Conservation (phyloP, 2,329 filamentous ascomycete species). For the Fusarium devonianum region DNA sequence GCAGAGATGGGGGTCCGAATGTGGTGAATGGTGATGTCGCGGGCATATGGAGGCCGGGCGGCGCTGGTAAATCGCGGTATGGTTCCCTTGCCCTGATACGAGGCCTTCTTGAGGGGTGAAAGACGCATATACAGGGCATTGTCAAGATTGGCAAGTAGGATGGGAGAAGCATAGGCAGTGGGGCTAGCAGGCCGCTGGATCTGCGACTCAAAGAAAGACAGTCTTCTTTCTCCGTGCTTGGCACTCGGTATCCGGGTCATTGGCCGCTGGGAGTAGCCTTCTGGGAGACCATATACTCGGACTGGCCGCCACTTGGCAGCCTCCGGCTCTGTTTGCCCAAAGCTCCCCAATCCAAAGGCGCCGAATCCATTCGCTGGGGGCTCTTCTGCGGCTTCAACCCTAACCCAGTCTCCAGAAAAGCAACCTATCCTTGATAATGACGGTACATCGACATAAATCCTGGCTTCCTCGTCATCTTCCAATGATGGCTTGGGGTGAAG, state of each 20-base stretch:
- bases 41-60: constrained; percentile 65
- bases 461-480: constrained; percentile 85
- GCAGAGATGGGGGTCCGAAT: constrained; percentile 88
- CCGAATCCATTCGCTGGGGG: constrained; percentile 73
- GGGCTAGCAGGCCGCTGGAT: constrained; percentile 66
- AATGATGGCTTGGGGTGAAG: constrained; percentile 81
- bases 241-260: constrained; percentile 67
- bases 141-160: constrained; percentile 86
- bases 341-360: constrained; percentile 72
- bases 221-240: constrained; percentile 57
- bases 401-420: constrained; percentile 97
- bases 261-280: constrained; percentile 69
- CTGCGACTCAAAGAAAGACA: constrained; percentile 74
- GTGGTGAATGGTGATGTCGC: constrained; percentile 86
- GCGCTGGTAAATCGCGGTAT: constrained; percentile 64
- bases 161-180: constrained; percentile 79
- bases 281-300: constrained; percentile 87
- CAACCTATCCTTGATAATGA: constrained; percentile 89
- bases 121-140: constrained; percentile 80
- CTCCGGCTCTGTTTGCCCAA: constrained; percentile 61
- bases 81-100: constrained; percentile 58
- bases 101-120: constrained; percentile 67
- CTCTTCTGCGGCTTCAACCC: constrained; percentile 78
- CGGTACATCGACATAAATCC: constrained; percentile 88
- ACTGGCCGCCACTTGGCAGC: constrained; percentile 78